Evolutionary conservation across 495 filamentous ascomycete species (phyloP).

Genomic region (Penicillium paradoxum): DNA sequence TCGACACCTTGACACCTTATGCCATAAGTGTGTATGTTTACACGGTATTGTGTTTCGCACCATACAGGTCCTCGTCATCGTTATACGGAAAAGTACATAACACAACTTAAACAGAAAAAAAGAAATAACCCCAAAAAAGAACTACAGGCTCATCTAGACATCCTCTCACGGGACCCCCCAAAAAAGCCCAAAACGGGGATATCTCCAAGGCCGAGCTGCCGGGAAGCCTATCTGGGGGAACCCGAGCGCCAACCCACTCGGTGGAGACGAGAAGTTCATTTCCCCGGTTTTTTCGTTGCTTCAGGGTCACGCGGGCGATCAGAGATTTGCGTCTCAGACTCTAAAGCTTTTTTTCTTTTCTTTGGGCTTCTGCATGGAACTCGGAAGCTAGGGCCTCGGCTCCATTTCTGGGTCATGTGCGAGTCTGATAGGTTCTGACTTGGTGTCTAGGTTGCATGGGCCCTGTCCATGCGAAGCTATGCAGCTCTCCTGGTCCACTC

Average conservation of each 20-base stretch:
- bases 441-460: not conserved
- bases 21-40: not conserved
- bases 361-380: not conserved
- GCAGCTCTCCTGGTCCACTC: not conserved
- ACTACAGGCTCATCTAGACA: constrained; percentile 4
- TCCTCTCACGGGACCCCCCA: not conserved
- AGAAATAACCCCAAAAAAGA: not conserved
- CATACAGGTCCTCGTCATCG: constrained; percentile 21
- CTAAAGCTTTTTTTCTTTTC: constrained; percentile 4
- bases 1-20: not conserved
- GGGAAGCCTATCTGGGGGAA: constrained; percentile 29
- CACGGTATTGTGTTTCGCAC: constrained; percentile 15
- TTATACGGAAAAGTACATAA: constrained; percentile 19
- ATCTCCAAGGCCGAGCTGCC: too few species aligned
- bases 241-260: constrained; percentile 10
- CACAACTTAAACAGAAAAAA: constrained; percentile 1
- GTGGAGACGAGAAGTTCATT: not conserved
- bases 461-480: not conserved
- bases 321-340: constrained; percentile 14
- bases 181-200: not conserved
- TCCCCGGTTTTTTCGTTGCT: constrained; percentile 1
- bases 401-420: not conserved
- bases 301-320: constrained; percentile 15
- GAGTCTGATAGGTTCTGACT: not conserved
- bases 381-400: not conserved